Base-by-base conservation (phyloP, 768 basidiomycete genomes). In the Amanita pallidorosea region DNA sequence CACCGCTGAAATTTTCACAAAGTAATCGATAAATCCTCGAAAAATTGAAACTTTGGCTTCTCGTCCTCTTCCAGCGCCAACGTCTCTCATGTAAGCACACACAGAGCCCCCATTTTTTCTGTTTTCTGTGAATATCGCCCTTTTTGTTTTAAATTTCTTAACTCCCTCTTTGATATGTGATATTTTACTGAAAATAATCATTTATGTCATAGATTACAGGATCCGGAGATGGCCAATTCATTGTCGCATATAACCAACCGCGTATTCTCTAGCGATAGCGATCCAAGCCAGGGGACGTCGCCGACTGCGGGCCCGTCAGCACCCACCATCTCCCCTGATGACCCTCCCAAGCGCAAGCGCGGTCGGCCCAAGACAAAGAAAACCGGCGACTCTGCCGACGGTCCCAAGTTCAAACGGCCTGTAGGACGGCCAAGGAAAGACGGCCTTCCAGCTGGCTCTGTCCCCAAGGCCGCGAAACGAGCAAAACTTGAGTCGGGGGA, bases 371-470 rank as follows among this genome's bases (percentile, higher is more conserved):
- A 86, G 61, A 84, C 82, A 11, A 86, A 85, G 69, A 89, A 88
- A 61, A 69, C 70, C 20, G 71, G 66, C 43, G 57, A 59, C 0
- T 58, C 65, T 8, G 48, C 63, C 7, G 20, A 61, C 3, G 68
- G 73, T 2, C 71, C 76, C 23, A 85, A 84, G 64, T 65, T 79
- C 48, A 88, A 87, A 63, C 71, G 88, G 41, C 88, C 88, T 13
- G 87, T 89, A 2, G 88, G 88, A 1, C 72, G 88, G 12, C 88
- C 88, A 2, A 68, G 88, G 57, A 88, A 89, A 63, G 87, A 89
- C 57, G 88, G 88, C 0, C 74, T 86, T 34, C 87, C 87, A 36
- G 82, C 87, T 27, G 87, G 87, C 11, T 83, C 83, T 8, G 77
- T 84, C 7, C 50, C 50, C 22, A 44, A 5, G 54, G 68, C 35